Base-by-base conservation (phyloP, 2,329 filamentous ascomycete genomes). In the Fusarium abutilonis region DNA sequence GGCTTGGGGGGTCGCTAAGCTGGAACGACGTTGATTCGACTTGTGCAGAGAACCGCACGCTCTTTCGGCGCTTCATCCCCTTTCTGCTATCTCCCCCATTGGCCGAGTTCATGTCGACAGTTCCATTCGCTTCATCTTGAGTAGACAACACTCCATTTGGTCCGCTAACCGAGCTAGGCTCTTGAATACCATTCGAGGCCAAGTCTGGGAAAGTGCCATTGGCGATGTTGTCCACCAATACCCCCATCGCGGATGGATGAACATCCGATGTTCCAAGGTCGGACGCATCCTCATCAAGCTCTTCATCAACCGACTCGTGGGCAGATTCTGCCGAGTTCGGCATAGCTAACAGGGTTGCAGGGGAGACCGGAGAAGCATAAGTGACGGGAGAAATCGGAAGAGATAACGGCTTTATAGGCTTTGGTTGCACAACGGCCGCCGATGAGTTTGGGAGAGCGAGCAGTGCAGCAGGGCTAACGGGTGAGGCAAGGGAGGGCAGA, bases 1-100 rank as follows among this genome's bases (percentile, higher is more conserved):
- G 81, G 61, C 78, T 85, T 5, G 80, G 85, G 10, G 84, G 83
- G 35, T 86, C 83, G 0, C 75, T 75, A 17, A 78, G 72, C 40
- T 81, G 70, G 60, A 88, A 88, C 1, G 87, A 87, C 2, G 86
- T 84, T 9, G 87, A 86, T 68, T 89, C 83, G 2, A 91, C 85
- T 13, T 81, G 83, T 1, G 88, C 84, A 4, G 89, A 90, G 68
- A 92, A 92, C 9, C 88, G 84, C 3, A 92, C 89, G 51, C 84
- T 88, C 76, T 91, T 92, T 36, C 76, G 77, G 32, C 80, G 77
- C 67, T 80, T 83, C 7, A 70, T 38, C 0, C 60, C 38, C 26
- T 68, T 70, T 3, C 50, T 44, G 7, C 35, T 50, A 14, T 70
- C 70, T n/a, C 49, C 47, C 3, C 52, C 52, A 41, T 70, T 69